phyloP scores from a whole-genome alignment of 2,329 filamentous ascomycete species.

The Passalora sequoiae region DNA sequence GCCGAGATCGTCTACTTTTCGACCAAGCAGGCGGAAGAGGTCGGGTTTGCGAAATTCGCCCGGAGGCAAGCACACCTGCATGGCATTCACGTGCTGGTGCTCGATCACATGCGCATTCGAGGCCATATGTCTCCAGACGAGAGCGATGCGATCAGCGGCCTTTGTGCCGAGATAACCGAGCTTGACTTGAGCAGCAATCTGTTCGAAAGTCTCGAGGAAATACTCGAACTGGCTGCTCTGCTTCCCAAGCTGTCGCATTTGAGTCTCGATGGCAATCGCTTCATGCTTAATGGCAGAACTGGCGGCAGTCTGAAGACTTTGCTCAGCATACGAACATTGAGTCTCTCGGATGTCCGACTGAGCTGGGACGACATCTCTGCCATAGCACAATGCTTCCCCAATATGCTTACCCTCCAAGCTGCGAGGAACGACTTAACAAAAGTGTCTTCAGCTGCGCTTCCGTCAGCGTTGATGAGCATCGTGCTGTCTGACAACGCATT shows the following conservation, averaged over 20 bases:
- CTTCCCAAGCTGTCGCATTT: conserved; percentile 55
- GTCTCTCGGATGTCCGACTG: conserved; percentile 46
- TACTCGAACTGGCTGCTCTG: conserved; percentile 66
- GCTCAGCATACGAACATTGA: conserved; percentile 31
- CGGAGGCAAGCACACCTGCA: conserved; percentile 70
- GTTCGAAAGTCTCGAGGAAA: conserved; percentile 61
- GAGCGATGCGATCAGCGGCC: conserved; percentile 47
- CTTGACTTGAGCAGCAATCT: conserved; percentile 83
- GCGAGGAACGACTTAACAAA: conserved; percentile 38
- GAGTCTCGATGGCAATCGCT: conserved; percentile 59
- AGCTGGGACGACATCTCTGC: conserved; percentile 37
- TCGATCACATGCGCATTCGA: conserved; percentile 68
- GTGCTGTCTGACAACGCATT: conserved; percentile 71
- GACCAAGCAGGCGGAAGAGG: conserved; percentile 81
- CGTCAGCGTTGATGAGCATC: conserved; percentile 55
- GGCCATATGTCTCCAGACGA: conserved; percentile 14
- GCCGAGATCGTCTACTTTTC: conserved; percentile 62
- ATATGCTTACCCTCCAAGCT: conserved; percentile 49
- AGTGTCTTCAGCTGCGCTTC: conserved; percentile 36
- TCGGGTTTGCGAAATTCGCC: conserved; percentile 91
- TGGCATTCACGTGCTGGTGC: conserved; percentile 72
- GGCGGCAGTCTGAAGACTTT: background rate
- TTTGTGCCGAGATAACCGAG: conserved; percentile 59
- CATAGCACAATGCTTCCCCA: conserved; percentile 48
- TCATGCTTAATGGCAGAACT: conserved; percentile 32